Percentiles rank a stretch among this genome's conserved stretches.
These are phyloP conservation scores for Nymphaea thermarum DNA, from an alignment of 164 flowering plant genomes.

Conservation along the genomic window DNA sequence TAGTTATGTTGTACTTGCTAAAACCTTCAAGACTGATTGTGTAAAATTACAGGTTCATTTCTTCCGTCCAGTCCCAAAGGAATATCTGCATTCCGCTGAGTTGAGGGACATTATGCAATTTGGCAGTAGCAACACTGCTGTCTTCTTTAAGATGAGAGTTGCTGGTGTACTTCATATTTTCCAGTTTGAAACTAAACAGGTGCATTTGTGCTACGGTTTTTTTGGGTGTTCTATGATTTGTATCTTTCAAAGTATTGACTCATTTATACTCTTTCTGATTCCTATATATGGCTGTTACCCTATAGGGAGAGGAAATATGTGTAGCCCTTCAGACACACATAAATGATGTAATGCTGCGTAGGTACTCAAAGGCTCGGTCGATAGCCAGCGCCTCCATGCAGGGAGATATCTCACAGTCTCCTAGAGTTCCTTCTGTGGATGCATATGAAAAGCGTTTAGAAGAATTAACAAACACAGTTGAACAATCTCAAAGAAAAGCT, in stretches of 20 bases:
- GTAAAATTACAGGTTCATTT: conserved; percentile 67
- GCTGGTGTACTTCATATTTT: conserved; percentile 98
- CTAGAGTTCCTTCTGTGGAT: conserved; percentile 43
- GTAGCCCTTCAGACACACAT: conserved; percentile 99
- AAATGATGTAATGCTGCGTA: conserved; percentile 97
- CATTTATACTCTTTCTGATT: neutral
- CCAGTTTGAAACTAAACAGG: conserved; percentile 99
- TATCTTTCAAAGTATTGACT: neutral
- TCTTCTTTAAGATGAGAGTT: conserved; percentile 98
- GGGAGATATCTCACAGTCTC: conserved; percentile 46
- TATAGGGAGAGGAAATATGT: conserved; percentile 98
- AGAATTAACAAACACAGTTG: conserved; percentile 64
- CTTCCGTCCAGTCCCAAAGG: conserved; percentile 99
- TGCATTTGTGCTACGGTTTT: conserved; percentile 4
- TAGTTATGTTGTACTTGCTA: neutral
- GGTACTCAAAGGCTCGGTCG: conserved; percentile 91
- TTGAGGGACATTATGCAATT: conserved; percentile 99
- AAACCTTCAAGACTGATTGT: conserved; percentile 1
- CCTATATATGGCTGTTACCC: neutral
- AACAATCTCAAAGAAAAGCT: conserved; percentile 67
- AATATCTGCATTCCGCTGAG: conserved; percentile 95
- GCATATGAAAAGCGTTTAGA: conserved; percentile 60
- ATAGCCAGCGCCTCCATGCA: conserved; percentile 42
- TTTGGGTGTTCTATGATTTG: too few species aligned
- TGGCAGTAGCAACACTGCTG: conserved; percentile 98